Conservation (phyloP, 1,284 basidiomycete species). For the Fomitopsis palustris region DNA sequence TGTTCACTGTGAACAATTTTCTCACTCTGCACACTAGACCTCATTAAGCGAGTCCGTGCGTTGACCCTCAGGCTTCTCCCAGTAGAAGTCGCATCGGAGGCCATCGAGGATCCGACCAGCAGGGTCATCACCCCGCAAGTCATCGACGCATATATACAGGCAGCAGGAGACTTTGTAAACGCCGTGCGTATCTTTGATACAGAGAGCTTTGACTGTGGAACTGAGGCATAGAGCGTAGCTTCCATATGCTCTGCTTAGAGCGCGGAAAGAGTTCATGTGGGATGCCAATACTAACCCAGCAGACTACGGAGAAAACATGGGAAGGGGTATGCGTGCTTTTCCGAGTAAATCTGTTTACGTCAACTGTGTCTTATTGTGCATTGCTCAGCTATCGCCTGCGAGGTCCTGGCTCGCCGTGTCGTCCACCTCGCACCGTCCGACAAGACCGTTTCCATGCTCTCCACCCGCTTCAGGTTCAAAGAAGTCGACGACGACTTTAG, state of each 20-base stretch:
- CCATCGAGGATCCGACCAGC: conserved; percentile 63
- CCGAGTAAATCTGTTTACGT: background rate
- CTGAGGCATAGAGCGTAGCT: conserved; percentile 38
- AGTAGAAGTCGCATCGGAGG: conserved; percentile 65
- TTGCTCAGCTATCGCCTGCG: conserved; percentile 71
- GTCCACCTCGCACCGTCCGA: conserved; percentile 68
- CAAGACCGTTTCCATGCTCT: conserved; percentile 67
- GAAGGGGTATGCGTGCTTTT: conserved; percentile 53
- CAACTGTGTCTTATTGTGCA: background rate
- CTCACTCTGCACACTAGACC: conserved; percentile 41
- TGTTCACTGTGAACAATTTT: background rate
- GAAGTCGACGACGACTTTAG: conserved; percentile 78
- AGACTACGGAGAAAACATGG: conserved; percentile 83
- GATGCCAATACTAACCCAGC: conserved; percentile 73
- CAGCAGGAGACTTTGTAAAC: conserved; percentile 77
- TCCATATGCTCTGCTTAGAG: conserved; percentile 79
- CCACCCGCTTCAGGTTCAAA: conserved; percentile 69
- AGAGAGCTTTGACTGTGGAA: background rate
- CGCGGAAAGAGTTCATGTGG: conserved; percentile 73
- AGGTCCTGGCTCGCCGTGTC: conserved; percentile 82
- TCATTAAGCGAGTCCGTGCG: conserved; percentile 78
- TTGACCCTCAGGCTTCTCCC: conserved; percentile 79
- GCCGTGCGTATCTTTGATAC: conserved; percentile 51
- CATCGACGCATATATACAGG: conserved; percentile 57
- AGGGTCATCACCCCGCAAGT: conserved; percentile 71